Base-by-base conservation (phyloP, 2,329 filamentous ascomycete genomes). In the Cladophialophora psammophila region DNA sequence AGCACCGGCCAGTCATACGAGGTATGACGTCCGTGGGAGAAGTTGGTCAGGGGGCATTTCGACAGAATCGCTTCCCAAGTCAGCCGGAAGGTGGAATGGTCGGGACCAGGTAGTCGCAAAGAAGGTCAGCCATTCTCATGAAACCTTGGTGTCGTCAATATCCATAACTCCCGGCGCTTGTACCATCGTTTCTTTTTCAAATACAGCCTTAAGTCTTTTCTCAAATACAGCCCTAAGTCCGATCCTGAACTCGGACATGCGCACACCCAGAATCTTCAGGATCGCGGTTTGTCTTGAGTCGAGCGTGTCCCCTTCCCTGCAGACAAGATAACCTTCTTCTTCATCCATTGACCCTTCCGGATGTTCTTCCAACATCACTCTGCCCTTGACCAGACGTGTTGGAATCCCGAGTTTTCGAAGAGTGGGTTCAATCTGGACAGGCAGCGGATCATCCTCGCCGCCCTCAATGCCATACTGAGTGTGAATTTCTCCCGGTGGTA, bases 201-300 rank as follows among this genome's bases (percentile, higher is more conserved):
- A 84, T 34, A 85, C 90, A 76, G 93, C 94, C 78, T 91, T 82
- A 77, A 15, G 75, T 77, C 61, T 75, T 74, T 78, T 77, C 40
- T 75, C 76, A 79, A 80, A 84, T 35, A 85, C 90, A 76, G 93
- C 94, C 78, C 91, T 82, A 72, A 96, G 82, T 75, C 88, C 86
- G 66, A 99, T 89, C 78, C 86, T 90, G 83, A 99, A 99, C 82
- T 98, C 93, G 66, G 93, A 92, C 80, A 95, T 88, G 70, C 91
- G 92, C 65, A 97, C 88, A 61, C 93, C 91, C 81, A 99, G 98
- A 75, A 97, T 85, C 87, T 98, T 98, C 80, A 99, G 80, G 76
- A 99, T 82, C 71, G 93, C 90, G 65, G 95, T 97, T 85, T 99
- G 95, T 74, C 94, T 87, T 72, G 91, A 94, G 80, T 97, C 94